phyloP scores from a whole-genome alignment of 306 rosid genomes.

The Fragaria ananassa region DNA sequence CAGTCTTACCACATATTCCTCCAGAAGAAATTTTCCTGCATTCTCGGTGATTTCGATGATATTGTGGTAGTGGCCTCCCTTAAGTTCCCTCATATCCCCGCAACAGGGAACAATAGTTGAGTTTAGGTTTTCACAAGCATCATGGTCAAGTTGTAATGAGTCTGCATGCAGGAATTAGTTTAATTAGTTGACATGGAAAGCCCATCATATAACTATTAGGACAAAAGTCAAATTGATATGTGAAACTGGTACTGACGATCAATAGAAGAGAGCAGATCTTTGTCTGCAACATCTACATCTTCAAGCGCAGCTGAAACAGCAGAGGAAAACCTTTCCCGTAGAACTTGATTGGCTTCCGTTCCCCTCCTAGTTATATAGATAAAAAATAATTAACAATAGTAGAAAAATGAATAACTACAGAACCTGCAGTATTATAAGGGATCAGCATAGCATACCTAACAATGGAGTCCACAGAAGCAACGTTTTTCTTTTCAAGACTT shows the following conservation, averaged over 20 bases:
- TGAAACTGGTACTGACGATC: constrained; percentile 59
- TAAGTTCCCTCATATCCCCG: constrained; percentile 80
- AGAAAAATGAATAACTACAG: constrained; percentile 10
- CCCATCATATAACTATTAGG: not conserved
- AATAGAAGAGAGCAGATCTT: constrained; percentile 70
- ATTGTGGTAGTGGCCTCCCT: constrained; percentile 89
- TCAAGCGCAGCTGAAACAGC: constrained; percentile 71
- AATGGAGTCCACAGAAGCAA: constrained; percentile 73
- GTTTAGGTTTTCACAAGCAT: constrained; percentile 84
- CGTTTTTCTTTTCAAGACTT: constrained; percentile 66
- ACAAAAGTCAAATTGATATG: constrained; percentile 11
- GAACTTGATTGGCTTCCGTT: constrained; percentile 67
- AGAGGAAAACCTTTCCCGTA: constrained; percentile 70
- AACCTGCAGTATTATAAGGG: not conserved
- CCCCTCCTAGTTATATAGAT: constrained; percentile 54
- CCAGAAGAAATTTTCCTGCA: constrained; percentile 82
- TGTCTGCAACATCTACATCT: constrained; percentile 81
- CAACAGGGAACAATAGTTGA: constrained; percentile 86
- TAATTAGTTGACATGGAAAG: constrained; percentile 22
- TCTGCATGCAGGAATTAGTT: constrained; percentile 60
- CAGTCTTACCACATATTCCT: constrained; percentile 71
- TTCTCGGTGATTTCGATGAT: constrained; percentile 86
- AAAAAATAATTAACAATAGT: not conserved
- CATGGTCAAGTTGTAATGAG: constrained; percentile 90
- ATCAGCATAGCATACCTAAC: constrained; percentile 45